Conservation (phyloP, 768 basidiomycete genomes). For the Suillus discolor region DNA sequence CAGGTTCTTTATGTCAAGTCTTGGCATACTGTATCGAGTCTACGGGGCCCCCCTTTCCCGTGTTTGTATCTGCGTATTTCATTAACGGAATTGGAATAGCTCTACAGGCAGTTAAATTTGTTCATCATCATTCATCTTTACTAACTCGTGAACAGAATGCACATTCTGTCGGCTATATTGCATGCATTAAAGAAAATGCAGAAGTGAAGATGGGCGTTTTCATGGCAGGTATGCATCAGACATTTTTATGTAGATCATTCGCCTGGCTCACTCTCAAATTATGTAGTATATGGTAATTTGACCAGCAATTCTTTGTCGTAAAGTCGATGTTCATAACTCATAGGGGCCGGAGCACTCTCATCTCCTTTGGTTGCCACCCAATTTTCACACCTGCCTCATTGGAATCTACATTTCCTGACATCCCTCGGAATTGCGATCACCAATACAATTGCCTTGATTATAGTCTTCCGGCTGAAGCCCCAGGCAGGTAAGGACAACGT, state of each 20-base stretch:
- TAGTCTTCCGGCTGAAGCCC: constrained; percentile 66
- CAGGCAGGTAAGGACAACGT: constrained; percentile 58
- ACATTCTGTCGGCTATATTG: constrained; percentile 72
- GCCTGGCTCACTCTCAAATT: background rate
- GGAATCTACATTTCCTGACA: constrained; percentile 79
- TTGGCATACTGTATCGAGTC: constrained; percentile 56
- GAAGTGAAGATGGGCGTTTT: constrained; percentile 70
- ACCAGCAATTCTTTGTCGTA: background rate
- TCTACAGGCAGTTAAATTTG: constrained; percentile 39
- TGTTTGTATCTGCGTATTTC: constrained; percentile 51
- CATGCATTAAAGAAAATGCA: constrained; percentile 52
- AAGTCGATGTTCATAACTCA: constrained; percentile 1
- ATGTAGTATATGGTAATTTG: constrained; percentile 3
- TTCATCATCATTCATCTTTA: background rate
- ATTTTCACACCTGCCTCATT: constrained; percentile 63
- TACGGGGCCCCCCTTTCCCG: constrained; percentile 64
- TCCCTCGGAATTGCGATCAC: constrained; percentile 67
- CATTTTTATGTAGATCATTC: background rate
- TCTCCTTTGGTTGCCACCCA: constrained; percentile 82
- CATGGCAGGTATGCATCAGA: constrained; percentile 41
- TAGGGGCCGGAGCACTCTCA: constrained; percentile 66
- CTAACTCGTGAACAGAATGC: constrained; percentile 52
- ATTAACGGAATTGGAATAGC: constrained; percentile 55
- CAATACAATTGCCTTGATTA: constrained; percentile 53
- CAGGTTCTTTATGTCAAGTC: constrained; percentile 55